Conservation (phyloP, 176 grass and related monocot species). For the Ensete ventricosum region DNA sequence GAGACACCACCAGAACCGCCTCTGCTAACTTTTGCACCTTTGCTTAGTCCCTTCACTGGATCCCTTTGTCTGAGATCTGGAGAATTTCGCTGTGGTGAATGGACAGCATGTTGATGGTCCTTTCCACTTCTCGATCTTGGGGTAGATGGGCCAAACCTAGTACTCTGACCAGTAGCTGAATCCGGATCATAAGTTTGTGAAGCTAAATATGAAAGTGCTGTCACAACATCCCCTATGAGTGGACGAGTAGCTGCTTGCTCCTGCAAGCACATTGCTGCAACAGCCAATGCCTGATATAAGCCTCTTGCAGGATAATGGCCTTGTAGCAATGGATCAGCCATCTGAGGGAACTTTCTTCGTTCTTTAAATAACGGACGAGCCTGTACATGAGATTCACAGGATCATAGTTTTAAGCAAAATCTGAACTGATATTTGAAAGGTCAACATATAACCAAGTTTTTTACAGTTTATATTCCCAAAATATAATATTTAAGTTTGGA, state of each 20-base stretch:
- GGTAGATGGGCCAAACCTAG: conserved; percentile 50
- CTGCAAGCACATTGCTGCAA: conserved; percentile 14
- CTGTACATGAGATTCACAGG: conserved; percentile 44
- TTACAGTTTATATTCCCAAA: no score
- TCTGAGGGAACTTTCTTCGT: conserved; percentile 77
- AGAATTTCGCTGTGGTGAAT: conserved; percentile 1
- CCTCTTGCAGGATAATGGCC: conserved; percentile 66
- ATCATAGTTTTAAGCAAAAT: not conserved
- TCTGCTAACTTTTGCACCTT: conserved; percentile 33
- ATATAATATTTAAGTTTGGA: not conserved
- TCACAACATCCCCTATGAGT: no score
- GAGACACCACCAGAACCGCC: conserved; percentile 45
- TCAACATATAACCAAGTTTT: no score
- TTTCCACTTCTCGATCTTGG: conserved; percentile 41
- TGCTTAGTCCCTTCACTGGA: conserved; percentile 23
- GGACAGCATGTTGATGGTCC: conserved; percentile 28
- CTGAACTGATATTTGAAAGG: not conserved
- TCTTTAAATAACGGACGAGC: conserved; percentile 88
- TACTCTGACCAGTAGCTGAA: conserved; percentile 37
- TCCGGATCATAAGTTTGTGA: conserved; percentile 69
- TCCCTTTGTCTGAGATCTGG: conserved; percentile 49
- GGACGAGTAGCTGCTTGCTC: no score
- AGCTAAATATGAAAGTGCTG: no score
- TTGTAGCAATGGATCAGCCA: conserved; percentile 82
- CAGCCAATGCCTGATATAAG: conserved; percentile 83